A percentile compares a stretch with the other conserved stretches of the same genome.
These are phyloP conservation scores for Colletotrichum musae DNA, from an alignment of 2,329 filamentous ascomycete species.

Conservation along the genomic window DNA sequence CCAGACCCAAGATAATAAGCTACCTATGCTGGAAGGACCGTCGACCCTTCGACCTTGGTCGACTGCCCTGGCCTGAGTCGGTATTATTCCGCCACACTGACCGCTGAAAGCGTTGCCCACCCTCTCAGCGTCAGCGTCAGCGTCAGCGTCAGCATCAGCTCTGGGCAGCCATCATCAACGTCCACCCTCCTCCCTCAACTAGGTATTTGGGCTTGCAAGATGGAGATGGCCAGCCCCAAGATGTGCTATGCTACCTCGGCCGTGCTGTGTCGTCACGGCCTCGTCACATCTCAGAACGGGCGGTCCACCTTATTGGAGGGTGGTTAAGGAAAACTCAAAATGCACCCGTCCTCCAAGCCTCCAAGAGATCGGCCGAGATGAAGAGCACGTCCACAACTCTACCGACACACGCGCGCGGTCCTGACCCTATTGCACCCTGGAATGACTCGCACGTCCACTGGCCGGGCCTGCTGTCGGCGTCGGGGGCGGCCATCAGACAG, in stretches of 20 bases:
- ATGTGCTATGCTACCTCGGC: neutral
- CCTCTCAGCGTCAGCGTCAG: neutral
- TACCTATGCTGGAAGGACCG: too few species aligned
- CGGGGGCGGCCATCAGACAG: conserved; percentile 18
- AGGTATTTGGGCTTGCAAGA: neutral
- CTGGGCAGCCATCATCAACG: conserved; percentile 14
- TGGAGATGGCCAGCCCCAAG: conserved; percentile 3
- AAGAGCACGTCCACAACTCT: conserved; percentile 22
- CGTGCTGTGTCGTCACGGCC: neutral
- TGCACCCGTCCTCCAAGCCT: neutral
- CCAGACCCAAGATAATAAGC: too few species aligned
- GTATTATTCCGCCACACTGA: too few species aligned
- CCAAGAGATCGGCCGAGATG: conserved; percentile 30
- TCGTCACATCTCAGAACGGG: neutral
- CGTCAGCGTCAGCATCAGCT: neutral
- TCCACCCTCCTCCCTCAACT: conserved; percentile 9
- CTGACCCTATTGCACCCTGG: conserved; percentile 1
- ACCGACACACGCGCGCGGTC: conserved; percentile 1
- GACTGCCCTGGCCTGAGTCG: too few species aligned
- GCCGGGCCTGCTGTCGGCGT: neutral
- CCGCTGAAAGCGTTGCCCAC: conserved; percentile 20
- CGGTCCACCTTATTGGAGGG: neutral
- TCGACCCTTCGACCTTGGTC: too few species aligned
- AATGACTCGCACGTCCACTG: conserved; percentile 35
- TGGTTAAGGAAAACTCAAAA: conserved; percentile 16